Conservation (phyloP, 2,329 filamentous ascomycete genomes). For the Helotiales sp. region DNA sequence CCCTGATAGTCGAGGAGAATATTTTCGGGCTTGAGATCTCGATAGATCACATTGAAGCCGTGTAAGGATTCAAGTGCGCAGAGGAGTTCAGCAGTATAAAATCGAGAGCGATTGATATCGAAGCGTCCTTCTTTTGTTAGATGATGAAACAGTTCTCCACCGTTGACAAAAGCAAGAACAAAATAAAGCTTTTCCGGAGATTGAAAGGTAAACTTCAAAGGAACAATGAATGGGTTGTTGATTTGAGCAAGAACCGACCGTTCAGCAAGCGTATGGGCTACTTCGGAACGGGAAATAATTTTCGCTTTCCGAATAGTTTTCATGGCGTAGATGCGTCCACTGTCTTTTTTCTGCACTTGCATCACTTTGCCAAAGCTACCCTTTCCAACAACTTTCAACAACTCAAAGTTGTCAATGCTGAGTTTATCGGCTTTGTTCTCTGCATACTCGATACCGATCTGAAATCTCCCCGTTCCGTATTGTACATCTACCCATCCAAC, state of each 20-base stretch:
- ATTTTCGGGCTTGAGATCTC: constrained; percentile 91
- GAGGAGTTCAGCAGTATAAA: constrained; percentile 95
- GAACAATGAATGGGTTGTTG: constrained; percentile 99
- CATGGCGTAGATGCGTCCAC: constrained; percentile 94
- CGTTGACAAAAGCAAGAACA: constrained; percentile 95
- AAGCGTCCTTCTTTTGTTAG: constrained; percentile 96
- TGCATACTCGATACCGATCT: constrained; percentile 92
- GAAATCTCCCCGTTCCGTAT: constrained; percentile 87
- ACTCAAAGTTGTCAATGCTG: constrained; percentile 94
- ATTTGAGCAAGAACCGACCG: constrained; percentile 97
- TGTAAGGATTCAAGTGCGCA: constrained; percentile 96
- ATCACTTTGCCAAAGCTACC: constrained; percentile 99
- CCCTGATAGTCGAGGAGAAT: constrained; percentile 97
- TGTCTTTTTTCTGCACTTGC: constrained; percentile 99
- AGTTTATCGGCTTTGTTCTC: constrained; percentile 89
- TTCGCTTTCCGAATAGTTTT: constrained; percentile 99
- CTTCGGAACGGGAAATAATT: constrained; percentile 97
- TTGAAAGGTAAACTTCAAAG: constrained; percentile 98
- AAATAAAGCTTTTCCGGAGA: constrained; percentile 98
- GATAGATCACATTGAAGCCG: constrained; percentile 98
- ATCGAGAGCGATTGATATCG: constrained; percentile 94
- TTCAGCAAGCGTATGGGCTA: constrained; percentile 94
- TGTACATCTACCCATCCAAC: constrained; percentile 87
- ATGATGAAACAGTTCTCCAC: constrained; percentile 96
- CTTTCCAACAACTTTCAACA: constrained; percentile 97